These are phyloP conservation scores for Apiospora saccharicola DNA, from an alignment of 2,329 filamentous ascomycete species.

Conservation along the genomic window DNA sequence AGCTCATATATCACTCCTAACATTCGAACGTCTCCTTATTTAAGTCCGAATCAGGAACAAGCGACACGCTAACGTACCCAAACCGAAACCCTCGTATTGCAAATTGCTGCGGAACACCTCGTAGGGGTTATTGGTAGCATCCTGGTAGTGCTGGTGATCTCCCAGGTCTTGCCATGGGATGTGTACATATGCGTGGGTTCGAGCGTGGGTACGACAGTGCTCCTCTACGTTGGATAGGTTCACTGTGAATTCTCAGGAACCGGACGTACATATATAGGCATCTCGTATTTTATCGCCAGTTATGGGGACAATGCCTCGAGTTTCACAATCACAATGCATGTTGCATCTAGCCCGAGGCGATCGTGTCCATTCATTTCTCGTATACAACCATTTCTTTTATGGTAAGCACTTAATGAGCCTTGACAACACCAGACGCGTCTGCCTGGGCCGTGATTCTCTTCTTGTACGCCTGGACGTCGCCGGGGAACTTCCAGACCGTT, in stretches of 20 bases:
- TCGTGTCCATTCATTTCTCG: neutral
- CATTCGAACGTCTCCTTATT: neutral
- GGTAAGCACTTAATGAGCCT: slow-evolving; percentile 56
- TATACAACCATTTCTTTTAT: neutral
- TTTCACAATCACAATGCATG: neutral
- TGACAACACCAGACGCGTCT: slow-evolving; percentile 85
- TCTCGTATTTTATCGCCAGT: neutral
- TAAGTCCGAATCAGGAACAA: neutral
- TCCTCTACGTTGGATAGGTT: neutral
- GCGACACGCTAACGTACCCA: neutral
- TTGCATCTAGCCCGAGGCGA: neutral
- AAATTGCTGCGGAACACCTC: neutral
- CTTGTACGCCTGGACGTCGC: slow-evolving; percentile 97
- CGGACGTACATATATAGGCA: too few species aligned
- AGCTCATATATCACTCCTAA: neutral
- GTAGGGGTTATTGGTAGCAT: neutral
- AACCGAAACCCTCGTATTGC: neutral
- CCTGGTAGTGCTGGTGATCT: neutral
- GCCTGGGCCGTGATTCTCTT: slow-evolving; percentile 92
- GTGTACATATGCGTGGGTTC: neutral
- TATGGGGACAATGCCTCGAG: neutral
- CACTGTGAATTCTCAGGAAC: neutral
- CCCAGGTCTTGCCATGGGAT: neutral
- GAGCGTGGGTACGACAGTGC: neutral
- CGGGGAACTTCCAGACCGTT: slow-evolving; percentile 93